phyloP scores from a whole-genome alignment of 2,329 filamentous ascomycete species.

The Xylariaceae sp. region DNA sequence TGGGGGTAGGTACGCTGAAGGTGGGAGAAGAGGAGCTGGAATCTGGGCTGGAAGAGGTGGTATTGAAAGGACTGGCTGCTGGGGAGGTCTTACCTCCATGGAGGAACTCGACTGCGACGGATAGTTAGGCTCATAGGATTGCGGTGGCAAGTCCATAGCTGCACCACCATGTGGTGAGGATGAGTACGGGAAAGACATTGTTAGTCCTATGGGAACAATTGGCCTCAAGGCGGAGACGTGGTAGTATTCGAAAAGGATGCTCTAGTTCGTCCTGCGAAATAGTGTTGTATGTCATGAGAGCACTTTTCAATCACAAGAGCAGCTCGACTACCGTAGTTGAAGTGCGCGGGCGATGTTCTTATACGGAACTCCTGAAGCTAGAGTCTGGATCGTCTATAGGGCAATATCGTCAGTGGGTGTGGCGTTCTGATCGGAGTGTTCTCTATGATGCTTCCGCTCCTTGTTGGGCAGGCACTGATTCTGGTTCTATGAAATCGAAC shows the following conservation, averaged over 20 bases:
- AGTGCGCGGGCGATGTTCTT: too few species aligned
- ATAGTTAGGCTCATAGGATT: constrained; percentile 34
- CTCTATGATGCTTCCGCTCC: constrained; percentile 12
- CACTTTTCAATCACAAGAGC: too few species aligned
- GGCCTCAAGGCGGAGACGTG: constrained; percentile 25
- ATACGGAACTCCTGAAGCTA: too few species aligned
- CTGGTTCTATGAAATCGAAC: constrained; percentile 19
- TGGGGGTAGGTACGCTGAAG: constrained; percentile 27
- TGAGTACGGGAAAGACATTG: constrained; percentile 50
- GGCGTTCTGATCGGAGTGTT: constrained; percentile 4
- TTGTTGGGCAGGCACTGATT: constrained; percentile 6
- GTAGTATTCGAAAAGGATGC: constrained; percentile 29
- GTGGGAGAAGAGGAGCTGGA: constrained; percentile 27
- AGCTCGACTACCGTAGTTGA: too few species aligned
- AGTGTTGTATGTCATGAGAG: constrained; percentile 1
- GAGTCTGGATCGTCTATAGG: too few species aligned
- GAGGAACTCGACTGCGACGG: constrained; percentile 24
- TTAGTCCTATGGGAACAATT: constrained; percentile 35
- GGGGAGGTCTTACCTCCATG: constrained; percentile 30
- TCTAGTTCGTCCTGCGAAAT: constrained; percentile 30
- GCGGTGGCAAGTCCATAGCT: constrained; percentile 40
- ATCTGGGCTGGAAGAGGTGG: constrained; percentile 19
- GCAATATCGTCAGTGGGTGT: constrained; percentile 13
- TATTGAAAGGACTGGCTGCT: constrained; percentile 22
- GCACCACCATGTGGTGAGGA: constrained; percentile 39